phyloP scores from a whole-genome alignment of 257 asterid genomes.

The Fraxinus excelsior region DNA sequence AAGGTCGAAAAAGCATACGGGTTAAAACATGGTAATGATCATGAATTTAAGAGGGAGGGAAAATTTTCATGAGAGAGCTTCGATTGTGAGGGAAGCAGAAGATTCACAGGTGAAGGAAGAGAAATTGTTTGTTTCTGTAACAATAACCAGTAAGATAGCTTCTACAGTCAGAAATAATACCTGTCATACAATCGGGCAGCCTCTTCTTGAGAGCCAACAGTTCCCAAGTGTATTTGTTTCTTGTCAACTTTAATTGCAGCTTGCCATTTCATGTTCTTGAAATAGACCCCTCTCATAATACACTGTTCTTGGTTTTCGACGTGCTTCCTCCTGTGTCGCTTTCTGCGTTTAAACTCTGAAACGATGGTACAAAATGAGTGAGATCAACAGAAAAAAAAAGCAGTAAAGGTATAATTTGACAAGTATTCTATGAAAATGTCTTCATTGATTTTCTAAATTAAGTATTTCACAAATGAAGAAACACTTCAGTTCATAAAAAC shows the following conservation, averaged over 20 bases:
- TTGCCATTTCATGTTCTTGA: slow-evolving; percentile 84
- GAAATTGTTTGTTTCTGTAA: background rate
- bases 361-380: background rate
- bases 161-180: slow-evolving; percentile 32
- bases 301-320: slow-evolving; percentile 77
- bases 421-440: too few relatives aligned
- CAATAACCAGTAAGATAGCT: background rate
- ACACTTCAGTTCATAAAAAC: background rate
- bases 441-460: too few relatives aligned
- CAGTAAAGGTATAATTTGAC: too few relatives aligned
- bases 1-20: too few relatives aligned
- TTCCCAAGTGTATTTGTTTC: slow-evolving; percentile 93
- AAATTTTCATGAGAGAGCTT: too few relatives aligned
- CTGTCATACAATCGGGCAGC: slow-evolving; percentile 93
- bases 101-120: background rate
- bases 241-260: slow-evolving; percentile 98
- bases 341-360: slow-evolving; percentile 80
- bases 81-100: too few relatives aligned
- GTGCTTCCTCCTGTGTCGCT: slow-evolving; percentile 83
- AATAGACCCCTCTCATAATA: slow-evolving; percentile 44
- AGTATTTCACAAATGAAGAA: background rate
- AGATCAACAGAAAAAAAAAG: slow-evolving; percentile 12
- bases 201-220: slow-evolving; percentile 93
- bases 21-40: too few relatives aligned
- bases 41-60: too few relatives aligned